Percentiles rank a stretch among this genome's conserved stretches.
phyloP scores from a whole-genome alignment of 2,329 filamentous ascomycete species.

The Verticillium nonalfalfae region DNA sequence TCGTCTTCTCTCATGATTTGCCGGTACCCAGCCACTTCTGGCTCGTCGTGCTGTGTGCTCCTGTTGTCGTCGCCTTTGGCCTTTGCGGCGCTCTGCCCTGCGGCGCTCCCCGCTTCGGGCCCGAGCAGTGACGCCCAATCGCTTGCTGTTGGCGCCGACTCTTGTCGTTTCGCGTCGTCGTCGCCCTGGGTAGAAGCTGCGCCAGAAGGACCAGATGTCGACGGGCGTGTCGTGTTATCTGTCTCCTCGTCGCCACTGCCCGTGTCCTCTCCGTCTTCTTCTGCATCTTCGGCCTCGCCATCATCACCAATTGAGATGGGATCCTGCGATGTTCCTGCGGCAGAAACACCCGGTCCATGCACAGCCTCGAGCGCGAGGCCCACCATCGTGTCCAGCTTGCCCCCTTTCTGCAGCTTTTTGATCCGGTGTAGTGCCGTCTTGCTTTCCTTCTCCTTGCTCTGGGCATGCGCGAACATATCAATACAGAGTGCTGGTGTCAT shows the following conservation, averaged over 20 bases:
- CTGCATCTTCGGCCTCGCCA: slow-evolving; percentile 1
- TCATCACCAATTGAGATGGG: slow-evolving; percentile 3
- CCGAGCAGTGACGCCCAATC: slow-evolving; percentile 1
- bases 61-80: not conserved
- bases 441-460: slow-evolving; percentile 1
- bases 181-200: not conserved
- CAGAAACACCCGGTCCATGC: not conserved
- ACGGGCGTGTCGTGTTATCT: not conserved
- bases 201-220: not conserved
- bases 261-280: slow-evolving; percentile 1
- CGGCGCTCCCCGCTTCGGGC: not conserved
- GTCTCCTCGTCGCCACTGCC: not conserved
- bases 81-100: not conserved
- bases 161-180: not conserved
- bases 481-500: slow-evolving; percentile 5
- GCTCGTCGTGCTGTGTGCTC: not conserved
- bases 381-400: not conserved
- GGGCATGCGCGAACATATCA: slow-evolving; percentile 5
- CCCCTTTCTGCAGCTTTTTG: slow-evolving; percentile 4
- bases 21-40: not conserved
- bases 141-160: not conserved
- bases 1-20: slow-evolving; percentile 15
- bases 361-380: not conserved
- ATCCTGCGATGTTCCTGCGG: slow-evolving; percentile 4
- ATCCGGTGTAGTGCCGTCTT: slow-evolving; percentile 6